phyloP scores from a whole-genome alignment of 495 filamentous ascomycete species.

The Mycothermus thermophilus region DNA sequence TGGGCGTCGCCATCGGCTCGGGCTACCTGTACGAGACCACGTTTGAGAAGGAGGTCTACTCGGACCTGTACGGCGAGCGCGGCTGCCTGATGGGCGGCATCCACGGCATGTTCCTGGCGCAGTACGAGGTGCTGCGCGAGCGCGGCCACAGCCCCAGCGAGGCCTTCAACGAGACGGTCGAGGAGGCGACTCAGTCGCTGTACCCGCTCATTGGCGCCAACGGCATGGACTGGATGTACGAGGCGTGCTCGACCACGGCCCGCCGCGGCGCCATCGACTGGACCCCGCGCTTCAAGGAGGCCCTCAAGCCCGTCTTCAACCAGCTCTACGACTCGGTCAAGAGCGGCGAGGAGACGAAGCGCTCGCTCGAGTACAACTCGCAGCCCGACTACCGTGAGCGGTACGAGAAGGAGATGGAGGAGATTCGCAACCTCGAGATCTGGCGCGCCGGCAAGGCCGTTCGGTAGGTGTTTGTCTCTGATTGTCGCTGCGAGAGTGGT shows the following conservation, averaged over 20 bases:
- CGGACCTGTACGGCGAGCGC: slow-evolving; percentile 97
- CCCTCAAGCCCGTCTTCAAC: slow-evolving; percentile 96
- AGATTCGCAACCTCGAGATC: slow-evolving; percentile 94
- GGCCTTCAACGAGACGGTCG: slow-evolving; percentile 99
- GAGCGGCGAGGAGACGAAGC: slow-evolving; percentile 80
- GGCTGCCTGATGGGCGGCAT: slow-evolving; percentile 99
- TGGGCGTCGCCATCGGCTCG: slow-evolving; percentile 89
- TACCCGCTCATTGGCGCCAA: slow-evolving; percentile 93
- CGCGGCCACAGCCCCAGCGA: slow-evolving; percentile 91
- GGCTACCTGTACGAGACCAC: slow-evolving; percentile 99
- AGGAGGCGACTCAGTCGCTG: slow-evolving; percentile 94
- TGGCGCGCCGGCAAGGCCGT: slow-evolving; percentile 98
- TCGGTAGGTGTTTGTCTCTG: slow-evolving; percentile 39
- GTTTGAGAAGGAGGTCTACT: slow-evolving; percentile 99
- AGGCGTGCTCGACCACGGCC: slow-evolving; percentile 96
- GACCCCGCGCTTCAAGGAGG: slow-evolving; percentile 87
- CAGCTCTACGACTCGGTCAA: slow-evolving; percentile 84
- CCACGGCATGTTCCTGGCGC: slow-evolving; percentile 99
- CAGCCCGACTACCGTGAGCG: slow-evolving; percentile 89
- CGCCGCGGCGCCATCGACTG: slow-evolving; percentile 98
- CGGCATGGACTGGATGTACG: slow-evolving; percentile 99
- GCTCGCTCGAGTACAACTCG: slow-evolving; percentile 87
- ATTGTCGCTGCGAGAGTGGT: too few species aligned
- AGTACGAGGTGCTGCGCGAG: slow-evolving; percentile 99
- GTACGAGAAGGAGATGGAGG: slow-evolving; percentile 91